Evolutionary conservation across 805 yeast genomes (phyloP), one percentile per base, ranked within the genome.

Genomic region (Yamadazyma olivae): DNA sequence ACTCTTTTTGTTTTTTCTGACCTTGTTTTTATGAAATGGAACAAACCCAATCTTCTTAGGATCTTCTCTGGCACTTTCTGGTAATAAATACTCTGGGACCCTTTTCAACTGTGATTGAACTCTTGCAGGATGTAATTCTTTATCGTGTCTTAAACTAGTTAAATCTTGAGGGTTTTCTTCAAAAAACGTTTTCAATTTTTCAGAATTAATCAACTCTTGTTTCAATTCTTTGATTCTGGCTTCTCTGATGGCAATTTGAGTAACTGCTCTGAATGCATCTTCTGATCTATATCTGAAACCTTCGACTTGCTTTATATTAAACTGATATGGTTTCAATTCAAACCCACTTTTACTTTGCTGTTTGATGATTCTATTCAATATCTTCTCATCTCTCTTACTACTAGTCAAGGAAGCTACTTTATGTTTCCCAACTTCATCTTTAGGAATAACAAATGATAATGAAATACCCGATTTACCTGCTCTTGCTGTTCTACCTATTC

Each of bases 101-200:
- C 95, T 77, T 57, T 87, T 90, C 65, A 93, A 71, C 54, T 93
- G 96, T 21, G 77, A 66, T 57, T 90, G 96, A 5, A 80, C 75
- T 59, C 95, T 77, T 1, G 90, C 70, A 7, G 91, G 81, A 53
- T 90, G 95, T 39, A 87, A 58, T 46, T 85, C 95, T 51, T 82
- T 85, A 57, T 93, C 99, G 54, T 93, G 99, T 56, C 96, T 83
- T 56, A 93, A 75, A 35, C 84, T 79, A 15, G 79, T 79, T 51
- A 93, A 73, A 62, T 93, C 99, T 54, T 87, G 95, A 6, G 99
- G 99, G 56, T 93, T 93, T 55, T 93, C 98, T 59, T 91, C 96
- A 57, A 93, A 93, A 63, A 88, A 95, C 54, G 96, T 76, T 62
- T 89, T 88, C 56, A 93, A 74, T 56, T 87, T 89, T 39, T 88